phyloP scores from a whole-genome alignment of 2,329 filamentous ascomycete species.

The Elsinoe fawcettii region DNA sequence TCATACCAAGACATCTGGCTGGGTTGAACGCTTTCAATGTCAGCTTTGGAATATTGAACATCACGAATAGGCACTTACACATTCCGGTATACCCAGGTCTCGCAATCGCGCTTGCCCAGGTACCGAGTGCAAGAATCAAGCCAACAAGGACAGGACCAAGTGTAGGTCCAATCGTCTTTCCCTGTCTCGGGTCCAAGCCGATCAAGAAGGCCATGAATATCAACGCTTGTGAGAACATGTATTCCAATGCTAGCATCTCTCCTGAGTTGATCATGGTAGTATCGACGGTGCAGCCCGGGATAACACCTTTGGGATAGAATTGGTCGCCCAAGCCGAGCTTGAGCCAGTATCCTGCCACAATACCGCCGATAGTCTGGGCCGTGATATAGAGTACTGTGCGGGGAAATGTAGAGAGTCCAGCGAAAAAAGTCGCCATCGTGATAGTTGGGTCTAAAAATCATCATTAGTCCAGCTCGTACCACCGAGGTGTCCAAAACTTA shows the following conservation, averaged over 20 bases:
- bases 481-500: neutral
- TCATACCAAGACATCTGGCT: slow-evolving; percentile 31
- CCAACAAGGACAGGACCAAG: slow-evolving; percentile 45
- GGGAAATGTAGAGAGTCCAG: slow-evolving; percentile 43
- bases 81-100: slow-evolving; percentile 30
- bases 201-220: slow-evolving; percentile 47
- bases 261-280: slow-evolving; percentile 19
- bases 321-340: slow-evolving; percentile 20
- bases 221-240: slow-evolving; percentile 39
- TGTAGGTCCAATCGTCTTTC: slow-evolving; percentile 42
- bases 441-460: slow-evolving; percentile 37
- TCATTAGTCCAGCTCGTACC: neutral
- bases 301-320: slow-evolving; percentile 16
- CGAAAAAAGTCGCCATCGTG: slow-evolving; percentile 46
- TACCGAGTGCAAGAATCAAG: slow-evolving; percentile 26
- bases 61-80: slow-evolving; percentile 20
- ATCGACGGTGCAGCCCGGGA: slow-evolving; percentile 17
- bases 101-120: slow-evolving; percentile 24
- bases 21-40: slow-evolving; percentile 27
- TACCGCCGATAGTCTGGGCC: slow-evolving; percentile 40
- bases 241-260: slow-evolving; percentile 40
- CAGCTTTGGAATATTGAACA: neutral
- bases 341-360: slow-evolving; percentile 21
- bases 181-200: slow-evolving; percentile 47
- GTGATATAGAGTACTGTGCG: slow-evolving; percentile 42